phyloP scores from a whole-genome alignment of 352 stramenopile genomes.

The Phytopythium oedochilum region DNA sequence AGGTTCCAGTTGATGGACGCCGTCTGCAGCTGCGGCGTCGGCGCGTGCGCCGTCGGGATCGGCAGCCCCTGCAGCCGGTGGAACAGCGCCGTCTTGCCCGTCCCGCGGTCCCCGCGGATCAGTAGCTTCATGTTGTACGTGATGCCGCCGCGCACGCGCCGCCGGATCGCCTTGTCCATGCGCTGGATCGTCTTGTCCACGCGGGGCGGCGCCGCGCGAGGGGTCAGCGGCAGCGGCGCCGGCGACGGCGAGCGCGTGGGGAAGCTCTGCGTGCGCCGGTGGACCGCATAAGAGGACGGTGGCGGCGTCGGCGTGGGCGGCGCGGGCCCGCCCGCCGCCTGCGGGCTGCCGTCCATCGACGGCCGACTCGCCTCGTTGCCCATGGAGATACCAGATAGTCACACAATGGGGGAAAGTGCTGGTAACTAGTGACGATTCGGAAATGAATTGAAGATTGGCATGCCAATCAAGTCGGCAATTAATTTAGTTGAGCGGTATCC shows the following conservation, averaged over 20 bases:
- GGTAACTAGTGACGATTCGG: not conserved
- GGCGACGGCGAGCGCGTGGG: slow-evolving; percentile 17
- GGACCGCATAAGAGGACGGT: slow-evolving; percentile 1
- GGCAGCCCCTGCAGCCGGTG: slow-evolving; percentile 74
- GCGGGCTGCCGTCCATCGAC: slow-evolving; percentile 1
- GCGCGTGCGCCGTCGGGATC: slow-evolving; percentile 60
- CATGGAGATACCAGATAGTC: slow-evolving; percentile 16
- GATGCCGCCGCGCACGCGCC: slow-evolving; percentile 69
- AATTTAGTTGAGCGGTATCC: too few species aligned
- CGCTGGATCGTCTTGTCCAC: slow-evolving; percentile 69
- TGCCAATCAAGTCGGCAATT: too few species aligned
- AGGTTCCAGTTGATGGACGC: slow-evolving; percentile 87
- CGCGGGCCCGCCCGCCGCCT: slow-evolving; percentile 16
- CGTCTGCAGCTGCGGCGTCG: slow-evolving; percentile 84
- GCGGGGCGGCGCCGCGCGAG: slow-evolving; percentile 4
- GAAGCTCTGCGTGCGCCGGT: slow-evolving; percentile 44
- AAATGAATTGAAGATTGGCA: not conserved
- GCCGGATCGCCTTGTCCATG: slow-evolving; percentile 81
- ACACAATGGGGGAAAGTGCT: too few species aligned
- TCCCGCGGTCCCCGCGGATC: slow-evolving; percentile 75
- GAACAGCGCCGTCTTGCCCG: slow-evolving; percentile 88
- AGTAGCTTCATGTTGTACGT: slow-evolving; percentile 93
- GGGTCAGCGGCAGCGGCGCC: slow-evolving; percentile 3
- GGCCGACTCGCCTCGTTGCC: slow-evolving; percentile 56
- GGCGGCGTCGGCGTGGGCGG: slow-evolving; percentile 20